phyloP scores from a whole-genome alignment of 345 rosid species.

The Carallia pectinifolia region DNA sequence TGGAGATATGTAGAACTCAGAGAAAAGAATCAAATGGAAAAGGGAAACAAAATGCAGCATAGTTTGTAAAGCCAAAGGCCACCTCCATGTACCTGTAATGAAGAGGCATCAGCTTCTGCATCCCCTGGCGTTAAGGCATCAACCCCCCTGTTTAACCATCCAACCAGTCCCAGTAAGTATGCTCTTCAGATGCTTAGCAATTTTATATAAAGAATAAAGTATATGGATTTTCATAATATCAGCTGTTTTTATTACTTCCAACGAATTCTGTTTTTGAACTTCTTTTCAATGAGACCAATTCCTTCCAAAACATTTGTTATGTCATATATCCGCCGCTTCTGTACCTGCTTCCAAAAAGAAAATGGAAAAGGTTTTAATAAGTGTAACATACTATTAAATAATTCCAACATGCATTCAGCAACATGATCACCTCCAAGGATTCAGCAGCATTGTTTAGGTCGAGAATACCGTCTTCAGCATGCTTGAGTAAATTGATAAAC shows the following conservation, averaged over 20 bases:
- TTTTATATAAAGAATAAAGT: slow-evolving; percentile 13
- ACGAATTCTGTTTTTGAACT: slow-evolving; percentile 78
- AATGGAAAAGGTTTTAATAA: slow-evolving; percentile 3
- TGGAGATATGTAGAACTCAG: too few relatives aligned
- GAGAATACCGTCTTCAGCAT: slow-evolving; percentile 82
- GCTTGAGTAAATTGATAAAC: slow-evolving; percentile 75
- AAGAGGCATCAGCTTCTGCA: slow-evolving; percentile 47
- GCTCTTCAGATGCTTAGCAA: slow-evolving; percentile 9
- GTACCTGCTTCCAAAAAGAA: slow-evolving; percentile 49
- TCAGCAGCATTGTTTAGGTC: slow-evolving; percentile 93
- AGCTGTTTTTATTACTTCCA: slow-evolving; percentile 69
- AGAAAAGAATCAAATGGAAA: not conserved
- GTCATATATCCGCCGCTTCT: slow-evolving; percentile 96
- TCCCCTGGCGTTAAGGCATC: slow-evolving; percentile 66
- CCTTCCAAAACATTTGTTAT: slow-evolving; percentile 99
- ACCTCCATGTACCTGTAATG: slow-evolving; percentile 56
- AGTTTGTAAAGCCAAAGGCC: slow-evolving; percentile 6
- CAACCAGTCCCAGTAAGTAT: slow-evolving; percentile 32
- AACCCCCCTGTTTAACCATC: slow-evolving; percentile 62
- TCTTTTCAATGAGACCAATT: slow-evolving; percentile 95
- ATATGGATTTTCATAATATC: slow-evolving; percentile 23
- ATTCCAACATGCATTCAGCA: slow-evolving; percentile 6
- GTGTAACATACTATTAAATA: not conserved
- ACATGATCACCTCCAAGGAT: slow-evolving; percentile 65
- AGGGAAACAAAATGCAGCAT: not conserved